Evolutionary conservation across 768 basidiomycete species (phyloP).

Genomic region (Coprinellus micaceus): DNA sequence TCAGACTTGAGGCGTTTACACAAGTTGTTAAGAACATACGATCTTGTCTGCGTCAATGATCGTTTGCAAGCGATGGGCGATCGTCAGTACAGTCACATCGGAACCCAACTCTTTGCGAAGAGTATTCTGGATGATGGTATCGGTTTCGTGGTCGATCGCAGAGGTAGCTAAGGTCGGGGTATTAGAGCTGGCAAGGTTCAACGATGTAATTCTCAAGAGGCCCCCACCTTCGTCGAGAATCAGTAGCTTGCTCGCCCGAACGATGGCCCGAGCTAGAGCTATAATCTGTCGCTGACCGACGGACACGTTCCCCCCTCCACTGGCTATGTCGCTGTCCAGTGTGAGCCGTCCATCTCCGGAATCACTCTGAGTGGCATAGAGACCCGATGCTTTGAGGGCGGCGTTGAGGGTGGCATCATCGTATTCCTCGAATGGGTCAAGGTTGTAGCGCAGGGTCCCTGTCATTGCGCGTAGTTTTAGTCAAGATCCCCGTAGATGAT

Average conservation of each 20-base stretch:
- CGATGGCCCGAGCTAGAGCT: constrained; percentile 53
- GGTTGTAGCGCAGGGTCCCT: constrained; percentile 49
- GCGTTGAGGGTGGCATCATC: constrained; percentile 41
- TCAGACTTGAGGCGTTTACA: neutral
- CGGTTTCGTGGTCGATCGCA: constrained; percentile 55
- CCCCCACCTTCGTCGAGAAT: constrained; percentile 53
- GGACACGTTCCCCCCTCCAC: constrained; percentile 64
- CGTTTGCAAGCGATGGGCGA: constrained; percentile 34
- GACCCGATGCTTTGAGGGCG: constrained; percentile 33
- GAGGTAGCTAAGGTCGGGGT: constrained; percentile 30
- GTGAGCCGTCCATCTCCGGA: constrained; percentile 46
- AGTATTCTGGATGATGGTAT: constrained; percentile 54
- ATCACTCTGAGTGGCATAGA: constrained; percentile 31
- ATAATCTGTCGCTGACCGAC: constrained; percentile 71
- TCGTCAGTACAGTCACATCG: constrained; percentile 9
- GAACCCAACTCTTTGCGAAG: constrained; percentile 1
- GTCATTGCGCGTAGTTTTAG: constrained; percentile 12
- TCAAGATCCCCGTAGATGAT: neutral
- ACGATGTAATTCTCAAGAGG: neutral
- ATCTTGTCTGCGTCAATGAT: constrained; percentile 66
- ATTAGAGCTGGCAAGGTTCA: neutral
- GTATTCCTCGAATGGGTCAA: constrained; percentile 57
- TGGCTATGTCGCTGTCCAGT: constrained; percentile 39
- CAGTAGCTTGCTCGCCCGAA: constrained; percentile 51
- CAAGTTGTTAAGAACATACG: constrained; percentile 28